Evolutionary conservation across 805 yeast species (phyloP), one percentile per base, ranked within the genome.

Genomic region (Sungouiozyma ichnusensis): DNA sequence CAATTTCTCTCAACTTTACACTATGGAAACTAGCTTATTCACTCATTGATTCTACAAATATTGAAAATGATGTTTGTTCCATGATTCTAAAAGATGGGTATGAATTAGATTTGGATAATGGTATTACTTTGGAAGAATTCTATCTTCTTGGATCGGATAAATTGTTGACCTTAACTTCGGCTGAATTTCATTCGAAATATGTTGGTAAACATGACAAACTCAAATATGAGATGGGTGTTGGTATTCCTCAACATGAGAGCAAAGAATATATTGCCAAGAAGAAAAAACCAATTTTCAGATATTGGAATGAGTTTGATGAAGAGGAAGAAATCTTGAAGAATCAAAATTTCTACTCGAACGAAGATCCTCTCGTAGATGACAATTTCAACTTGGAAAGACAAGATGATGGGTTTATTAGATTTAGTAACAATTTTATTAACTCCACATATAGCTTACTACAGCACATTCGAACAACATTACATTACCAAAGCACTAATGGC

Each of bases 231-330:
- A 34, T 7, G 14, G 17, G 13, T 20, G 3, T 19, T 14, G 39
- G 14, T 33, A 35, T 6, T 24, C 9, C 11, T 24, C 33, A 16
- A 16, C 33, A 34, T 16, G 14, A 18, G 13, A 20, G n/a, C 8
- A 20, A 20, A 9, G 16, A 20, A 3, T n/a, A 35, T 29, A 18
- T 16, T 33, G 19, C 4, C 17, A 16, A 27, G 16, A 20, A 8
- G 35, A 18, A 17, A 38, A 8, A 19, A 38, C 8, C 20, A 43
- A 7, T 41, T 6, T 24, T 51, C 3, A 45, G 63, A 24, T 60
- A 60, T 37, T 60, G 64, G 64, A 60, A 60, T 44, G 64, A 60
- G 45, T 58, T 60, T 43, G 64, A 60, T 42, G 60, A 57, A 39
- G 62, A 53, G 1, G 58, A 58, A 24, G 58, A 45, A 20, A 36